Evolutionary conservation across 768 basidiomycete genomes (phyloP), one percentile per base, ranked within the genome.

Genomic region (Panaeolus cyanescens): DNA sequence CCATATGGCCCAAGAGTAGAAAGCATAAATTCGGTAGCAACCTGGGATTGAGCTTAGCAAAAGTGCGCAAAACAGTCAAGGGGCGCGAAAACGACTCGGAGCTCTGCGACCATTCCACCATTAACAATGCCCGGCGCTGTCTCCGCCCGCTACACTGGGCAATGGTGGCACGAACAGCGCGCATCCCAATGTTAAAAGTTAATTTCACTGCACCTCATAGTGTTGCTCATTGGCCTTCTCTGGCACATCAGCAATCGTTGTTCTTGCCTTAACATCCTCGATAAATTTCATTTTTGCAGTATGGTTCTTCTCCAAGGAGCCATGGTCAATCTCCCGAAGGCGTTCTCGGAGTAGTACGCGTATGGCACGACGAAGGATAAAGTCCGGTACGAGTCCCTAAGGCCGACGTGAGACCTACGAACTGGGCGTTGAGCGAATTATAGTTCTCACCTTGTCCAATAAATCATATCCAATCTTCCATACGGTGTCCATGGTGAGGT

Each of bases 221-320:
- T 91, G 88, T 70, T 90, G 89, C 67, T 90, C 85, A 64, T 91
- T 91, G 20, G 88, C 89, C 67, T 87, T 87, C 36, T 85, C 80
- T 0, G 88, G 82, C 10, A 83, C 78, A 61, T 84, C 86, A 3
- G 88, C 88, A 61, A 90, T 89, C 30, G 76, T 79, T 2, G 64
- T 67, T 15, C 84, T 73, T 0, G 77, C 74, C 20, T 81, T 80
- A 22, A 89, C 82, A 17, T 74, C 79, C 59, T 85, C 81, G 34
- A 91, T 87, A 80, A 83, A 89, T 55, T 80, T 73, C 85, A 89
- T 87, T 68, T 90, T 90, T 12, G 83, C 81, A 2, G 79, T 80
- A 75, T 88, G 84, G 66, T 87, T 88, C 12, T 79, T 81, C 53
- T 83, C 83, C 55, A 87, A 80, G 17, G 83, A 82, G 30, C 85